Conservation (phyloP, 306 rosid genomes). For the Prunus salicina region DNA sequence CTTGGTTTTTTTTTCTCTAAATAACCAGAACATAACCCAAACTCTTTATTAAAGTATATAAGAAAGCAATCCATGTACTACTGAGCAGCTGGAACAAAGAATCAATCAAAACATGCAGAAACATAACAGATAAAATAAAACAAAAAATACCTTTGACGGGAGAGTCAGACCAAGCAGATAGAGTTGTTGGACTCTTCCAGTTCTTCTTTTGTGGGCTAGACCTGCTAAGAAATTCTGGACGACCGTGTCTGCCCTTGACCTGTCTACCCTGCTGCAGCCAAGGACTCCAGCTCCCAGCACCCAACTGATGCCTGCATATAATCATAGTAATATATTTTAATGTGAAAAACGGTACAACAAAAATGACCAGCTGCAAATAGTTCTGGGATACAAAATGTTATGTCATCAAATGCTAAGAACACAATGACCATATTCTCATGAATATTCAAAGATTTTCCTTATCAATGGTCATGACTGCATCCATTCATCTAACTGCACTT, state of each 20-base stretch:
- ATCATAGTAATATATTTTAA: background rate
- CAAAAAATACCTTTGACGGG: conserved; percentile 58
- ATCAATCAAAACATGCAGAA: background rate
- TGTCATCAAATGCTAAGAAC: background rate
- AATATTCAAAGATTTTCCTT: background rate
- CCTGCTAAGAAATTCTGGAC: conserved; percentile 69
- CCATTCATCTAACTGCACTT: background rate
- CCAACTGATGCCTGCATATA: conserved; percentile 41
- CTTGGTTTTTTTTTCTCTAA: background rate
- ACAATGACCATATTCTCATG: background rate
- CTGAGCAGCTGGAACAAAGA: background rate
- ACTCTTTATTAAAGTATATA: background rate
- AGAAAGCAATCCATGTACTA: background rate
- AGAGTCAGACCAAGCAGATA: conserved; percentile 55
- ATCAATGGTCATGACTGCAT: background rate
- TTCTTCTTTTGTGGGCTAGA: conserved; percentile 49
- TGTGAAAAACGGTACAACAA: background rate
- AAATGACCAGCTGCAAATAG: background rate
- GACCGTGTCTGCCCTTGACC: conserved; percentile 29
- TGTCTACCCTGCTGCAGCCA: conserved; percentile 27
- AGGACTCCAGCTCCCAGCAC: conserved; percentile 24
- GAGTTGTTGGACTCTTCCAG: conserved; percentile 36
- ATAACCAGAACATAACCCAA: background rate
- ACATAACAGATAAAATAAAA: background rate
- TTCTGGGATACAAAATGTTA: background rate